phyloP scores from a whole-genome alignment of 2,329 filamentous ascomycete genomes.

The Tolypocladium pustulatum region DNA sequence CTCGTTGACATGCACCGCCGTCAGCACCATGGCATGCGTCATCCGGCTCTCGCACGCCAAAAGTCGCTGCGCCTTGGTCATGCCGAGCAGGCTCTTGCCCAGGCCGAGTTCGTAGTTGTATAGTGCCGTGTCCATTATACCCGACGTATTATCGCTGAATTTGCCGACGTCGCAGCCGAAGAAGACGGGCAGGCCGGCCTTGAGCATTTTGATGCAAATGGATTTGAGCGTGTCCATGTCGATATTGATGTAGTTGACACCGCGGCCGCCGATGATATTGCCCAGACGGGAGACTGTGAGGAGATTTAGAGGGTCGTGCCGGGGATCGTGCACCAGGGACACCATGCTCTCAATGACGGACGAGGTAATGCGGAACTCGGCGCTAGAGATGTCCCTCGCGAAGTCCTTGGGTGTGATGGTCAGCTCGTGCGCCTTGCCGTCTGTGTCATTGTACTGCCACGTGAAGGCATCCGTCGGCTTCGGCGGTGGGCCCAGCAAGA shows the following conservation, averaged over 20 bases:
- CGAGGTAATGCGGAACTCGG: slow-evolving; percentile 46
- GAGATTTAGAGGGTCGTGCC: slow-evolving; percentile 61
- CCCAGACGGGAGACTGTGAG: slow-evolving; percentile 71
- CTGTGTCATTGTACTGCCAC: slow-evolving; percentile 70
- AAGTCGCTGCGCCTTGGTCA: slow-evolving; percentile 68
- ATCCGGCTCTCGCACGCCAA: slow-evolving; percentile 67
- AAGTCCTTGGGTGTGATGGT: slow-evolving; percentile 60
- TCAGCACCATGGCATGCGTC: slow-evolving; percentile 91
- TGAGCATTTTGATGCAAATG: slow-evolving; percentile 67
- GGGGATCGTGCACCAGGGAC: slow-evolving; percentile 76
- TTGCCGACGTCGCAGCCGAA: slow-evolving; percentile 85
- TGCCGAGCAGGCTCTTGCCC: slow-evolving; percentile 59
- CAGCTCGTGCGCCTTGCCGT: slow-evolving; percentile 52
- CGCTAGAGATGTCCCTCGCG: slow-evolving; percentile 54
- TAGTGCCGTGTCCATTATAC: slow-evolving; percentile 72
- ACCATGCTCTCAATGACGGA: slow-evolving; percentile 59
- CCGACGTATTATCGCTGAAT: slow-evolving; percentile 55
- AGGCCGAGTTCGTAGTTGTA: slow-evolving; percentile 79
- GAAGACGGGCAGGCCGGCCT: slow-evolving; percentile 70
- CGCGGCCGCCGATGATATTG: slow-evolving; percentile 68
- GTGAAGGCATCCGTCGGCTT: slow-evolving; percentile 57
- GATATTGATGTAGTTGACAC: slow-evolving; percentile 76
- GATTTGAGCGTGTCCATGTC: slow-evolving; percentile 61
- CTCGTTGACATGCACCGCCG: slow-evolving; percentile 67
- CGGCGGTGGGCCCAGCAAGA: slow-evolving; percentile 74